phyloP scores from a whole-genome alignment of 768 basidiomycete genomes.

The Xerocomellus chrysenteron region DNA sequence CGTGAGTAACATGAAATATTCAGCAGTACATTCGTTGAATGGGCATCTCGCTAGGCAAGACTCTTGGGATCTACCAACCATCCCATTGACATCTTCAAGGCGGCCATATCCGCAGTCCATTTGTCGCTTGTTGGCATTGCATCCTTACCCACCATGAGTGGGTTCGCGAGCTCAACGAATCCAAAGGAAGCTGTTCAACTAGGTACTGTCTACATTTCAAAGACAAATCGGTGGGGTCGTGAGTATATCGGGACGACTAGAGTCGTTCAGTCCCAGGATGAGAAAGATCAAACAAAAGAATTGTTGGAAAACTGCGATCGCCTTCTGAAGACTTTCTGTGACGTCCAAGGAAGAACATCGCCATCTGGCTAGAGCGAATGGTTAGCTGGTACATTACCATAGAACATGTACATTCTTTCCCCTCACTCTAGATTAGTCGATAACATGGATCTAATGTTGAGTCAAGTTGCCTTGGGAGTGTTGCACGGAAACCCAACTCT shows the following conservation, averaged over 20 bases:
- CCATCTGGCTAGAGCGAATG: conserved; percentile 14
- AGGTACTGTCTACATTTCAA: conserved; percentile 50
- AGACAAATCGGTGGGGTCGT: conserved; percentile 55
- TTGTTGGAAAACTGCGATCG: conserved; percentile 57
- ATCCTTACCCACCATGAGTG: conserved; percentile 41
- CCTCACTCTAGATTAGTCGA: not conserved
- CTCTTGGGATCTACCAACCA: conserved; percentile 66
- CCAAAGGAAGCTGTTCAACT: conserved; percentile 14
- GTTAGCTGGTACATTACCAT: not conserved
- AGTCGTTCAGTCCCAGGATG: conserved; percentile 51
- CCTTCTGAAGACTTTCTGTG: conserved; percentile 43
- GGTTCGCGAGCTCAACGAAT: not conserved
- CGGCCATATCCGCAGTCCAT: conserved; percentile 66
- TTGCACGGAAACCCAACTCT: not conserved
- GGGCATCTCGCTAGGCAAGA: conserved; percentile 52
- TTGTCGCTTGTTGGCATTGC: conserved; percentile 58
- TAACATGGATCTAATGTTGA: conserved; percentile 2
- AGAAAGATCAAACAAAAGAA: conserved; percentile 45
- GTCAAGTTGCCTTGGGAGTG: not conserved
- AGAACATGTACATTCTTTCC: not conserved
- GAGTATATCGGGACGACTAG: conserved; percentile 49
- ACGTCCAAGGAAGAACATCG: conserved; percentile 29
- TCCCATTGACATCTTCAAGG: conserved; percentile 58
- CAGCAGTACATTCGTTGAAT: conserved; percentile 1
- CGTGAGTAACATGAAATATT: conserved; percentile 40